phyloP scores from a whole-genome alignment of 2,329 filamentous ascomycete species.

The Fusarium sp. region DNA sequence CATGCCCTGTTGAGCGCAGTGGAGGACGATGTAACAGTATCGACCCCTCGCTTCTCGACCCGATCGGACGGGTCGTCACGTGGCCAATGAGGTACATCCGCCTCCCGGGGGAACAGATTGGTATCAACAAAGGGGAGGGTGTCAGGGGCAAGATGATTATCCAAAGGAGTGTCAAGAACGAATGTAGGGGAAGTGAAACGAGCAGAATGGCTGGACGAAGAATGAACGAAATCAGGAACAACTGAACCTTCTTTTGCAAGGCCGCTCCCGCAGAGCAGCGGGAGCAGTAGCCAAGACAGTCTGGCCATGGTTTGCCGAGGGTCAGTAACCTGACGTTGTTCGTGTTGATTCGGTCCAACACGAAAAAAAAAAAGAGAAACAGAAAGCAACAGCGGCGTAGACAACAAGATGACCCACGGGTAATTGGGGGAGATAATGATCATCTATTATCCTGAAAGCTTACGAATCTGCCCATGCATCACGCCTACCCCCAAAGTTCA shows the following conservation, averaged over 20 bases:
- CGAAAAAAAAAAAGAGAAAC: slow-evolving; percentile 7
- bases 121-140: not conserved
- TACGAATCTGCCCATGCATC: not conserved
- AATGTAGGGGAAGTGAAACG: slow-evolving; percentile 16
- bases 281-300: slow-evolving; percentile 30
- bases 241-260: slow-evolving; percentile 38
- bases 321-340: slow-evolving; percentile 11
- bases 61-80: not conserved
- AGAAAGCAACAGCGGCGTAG: not conserved
- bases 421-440: not conserved
- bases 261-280: slow-evolving; percentile 20
- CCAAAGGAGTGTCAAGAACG: slow-evolving; percentile 27
- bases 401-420: not conserved
- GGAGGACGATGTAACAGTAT: not conserved
- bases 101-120: not conserved
- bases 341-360: slow-evolving; percentile 21
- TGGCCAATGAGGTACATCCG: not conserved
- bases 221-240: slow-evolving; percentile 30
- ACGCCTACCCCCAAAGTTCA: not conserved
- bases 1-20: not conserved
- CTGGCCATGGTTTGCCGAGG: slow-evolving; percentile 25
- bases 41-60: not conserved
- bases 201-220: slow-evolving; percentile 29
- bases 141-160: not conserved
- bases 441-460: not conserved